These are phyloP conservation scores for Edaphochlamys debaryana DNA, from an alignment of 139 green algal genomes.

Conservation along the genomic window DNA sequence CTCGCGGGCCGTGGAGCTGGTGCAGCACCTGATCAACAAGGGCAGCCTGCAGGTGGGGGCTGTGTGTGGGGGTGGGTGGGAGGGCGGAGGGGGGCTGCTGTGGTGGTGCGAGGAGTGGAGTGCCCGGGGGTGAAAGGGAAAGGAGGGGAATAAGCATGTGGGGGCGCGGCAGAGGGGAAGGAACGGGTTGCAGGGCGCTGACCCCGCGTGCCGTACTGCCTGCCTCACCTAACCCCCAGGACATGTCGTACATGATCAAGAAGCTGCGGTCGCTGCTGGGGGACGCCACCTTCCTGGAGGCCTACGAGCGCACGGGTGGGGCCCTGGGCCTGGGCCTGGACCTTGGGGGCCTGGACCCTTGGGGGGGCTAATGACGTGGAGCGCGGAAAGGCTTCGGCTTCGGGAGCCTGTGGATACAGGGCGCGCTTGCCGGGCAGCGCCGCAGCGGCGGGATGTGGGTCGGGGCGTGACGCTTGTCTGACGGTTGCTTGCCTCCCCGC, in stretches of 20 bases:
- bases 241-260: constrained; percentile 50
- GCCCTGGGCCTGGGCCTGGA: no score
- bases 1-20: constrained; percentile 70
- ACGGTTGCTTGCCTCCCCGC: no score
- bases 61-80: neutral
- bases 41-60: constrained; percentile 72
- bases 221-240: neutral
- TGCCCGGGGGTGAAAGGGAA: neutral
- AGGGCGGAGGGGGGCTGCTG: neutral
- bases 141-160: neutral
- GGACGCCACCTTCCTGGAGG: constrained; percentile 91
- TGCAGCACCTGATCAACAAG: constrained; percentile 76
- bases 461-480: no score
- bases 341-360: no score
- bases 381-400: no score
- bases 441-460: no score
- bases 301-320: constrained; percentile 86
- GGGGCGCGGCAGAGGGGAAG: neutral
- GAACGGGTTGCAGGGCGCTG: no score
- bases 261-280: constrained; percentile 83
- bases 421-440: no score
- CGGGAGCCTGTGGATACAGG: no score
- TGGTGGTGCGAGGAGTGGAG: no score
- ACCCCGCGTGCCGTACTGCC: no score
- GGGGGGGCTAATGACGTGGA: no score